phyloP scores from a whole-genome alignment of 2,329 filamentous ascomycete genomes.

The Pseudogymnoascus sp. region DNA sequence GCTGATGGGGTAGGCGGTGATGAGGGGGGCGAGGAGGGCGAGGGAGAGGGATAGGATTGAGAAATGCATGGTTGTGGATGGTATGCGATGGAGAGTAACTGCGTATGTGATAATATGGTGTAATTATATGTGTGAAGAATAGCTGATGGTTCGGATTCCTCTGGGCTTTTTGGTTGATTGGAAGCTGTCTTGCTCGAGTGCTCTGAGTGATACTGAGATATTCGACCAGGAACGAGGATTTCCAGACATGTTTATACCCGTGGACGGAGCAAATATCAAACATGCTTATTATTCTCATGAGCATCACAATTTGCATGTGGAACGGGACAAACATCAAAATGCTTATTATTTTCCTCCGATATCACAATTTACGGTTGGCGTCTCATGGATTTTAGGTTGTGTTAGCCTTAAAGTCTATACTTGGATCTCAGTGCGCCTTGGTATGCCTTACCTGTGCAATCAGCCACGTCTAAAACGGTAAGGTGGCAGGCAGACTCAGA shows the following conservation, averaged over 20 bases:
- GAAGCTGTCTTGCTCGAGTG: not conserved
- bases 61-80: not conserved
- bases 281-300: not conserved
- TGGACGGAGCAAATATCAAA: not conserved
- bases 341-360: not conserved
- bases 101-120: not conserved
- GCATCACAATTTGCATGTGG: not conserved
- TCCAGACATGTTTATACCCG: not conserved
- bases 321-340: not conserved
- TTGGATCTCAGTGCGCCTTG: not conserved
- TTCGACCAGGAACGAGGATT: not conserved
- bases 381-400: not conserved
- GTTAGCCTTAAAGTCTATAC: not conserved
- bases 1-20: constrained; percentile 8
- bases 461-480: not conserved
- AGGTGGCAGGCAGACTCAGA: not conserved
- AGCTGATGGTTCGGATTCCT: not conserved
- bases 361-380: not conserved
- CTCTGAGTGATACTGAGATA: not conserved
- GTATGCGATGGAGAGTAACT: not conserved
- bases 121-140: not conserved
- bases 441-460: not conserved
- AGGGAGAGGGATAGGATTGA: not conserved
- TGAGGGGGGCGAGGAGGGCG: not conserved
- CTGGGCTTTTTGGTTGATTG: not conserved